Conservation (phyloP, 371 early-diverging fungal genomes). For the Haplosporangium sp. region DNA sequence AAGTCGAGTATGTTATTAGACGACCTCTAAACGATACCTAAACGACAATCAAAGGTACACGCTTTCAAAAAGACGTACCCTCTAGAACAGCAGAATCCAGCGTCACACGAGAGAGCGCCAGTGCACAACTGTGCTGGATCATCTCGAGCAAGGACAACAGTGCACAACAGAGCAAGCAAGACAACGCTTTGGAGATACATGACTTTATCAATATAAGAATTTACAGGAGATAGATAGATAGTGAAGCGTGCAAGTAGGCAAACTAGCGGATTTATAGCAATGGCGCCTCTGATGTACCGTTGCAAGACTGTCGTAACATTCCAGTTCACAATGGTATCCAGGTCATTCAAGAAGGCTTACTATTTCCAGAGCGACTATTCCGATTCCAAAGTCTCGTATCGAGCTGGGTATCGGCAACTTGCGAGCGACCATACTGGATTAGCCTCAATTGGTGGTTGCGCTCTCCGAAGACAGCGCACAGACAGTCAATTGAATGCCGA, state of each 20-base stretch:
- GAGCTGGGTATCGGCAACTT: not conserved
- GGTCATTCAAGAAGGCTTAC: not conserved
- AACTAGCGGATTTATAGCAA: not conserved
- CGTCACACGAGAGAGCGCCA: slow-evolving; percentile 24
- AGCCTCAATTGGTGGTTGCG: too few relatives aligned
- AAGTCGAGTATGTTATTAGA: not conserved
- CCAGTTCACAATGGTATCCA: slow-evolving; percentile 8
- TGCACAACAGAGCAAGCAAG: slow-evolving; percentile 12
- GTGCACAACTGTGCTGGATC: slow-evolving; percentile 22
- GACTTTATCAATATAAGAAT: not conserved
- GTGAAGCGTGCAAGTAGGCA: not conserved
- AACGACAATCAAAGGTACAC: not conserved
- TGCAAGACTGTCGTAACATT: slow-evolving; percentile 2
- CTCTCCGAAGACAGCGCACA: too few relatives aligned
- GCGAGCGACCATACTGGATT: not conserved
- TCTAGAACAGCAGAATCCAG: slow-evolving; percentile 47
- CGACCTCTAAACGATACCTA: not conserved
- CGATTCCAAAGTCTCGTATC: not conserved
- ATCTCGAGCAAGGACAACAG: slow-evolving; percentile 18
- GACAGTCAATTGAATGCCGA: too few relatives aligned
- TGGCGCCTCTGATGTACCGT: not conserved
- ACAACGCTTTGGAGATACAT: slow-evolving; percentile 26
- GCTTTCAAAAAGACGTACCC: slow-evolving; percentile 13
- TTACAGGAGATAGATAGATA: not conserved
- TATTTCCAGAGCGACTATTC: not conserved